Base-by-base conservation (phyloP, 805 yeast species). In the Isabelozyma rhagii region DNA sequence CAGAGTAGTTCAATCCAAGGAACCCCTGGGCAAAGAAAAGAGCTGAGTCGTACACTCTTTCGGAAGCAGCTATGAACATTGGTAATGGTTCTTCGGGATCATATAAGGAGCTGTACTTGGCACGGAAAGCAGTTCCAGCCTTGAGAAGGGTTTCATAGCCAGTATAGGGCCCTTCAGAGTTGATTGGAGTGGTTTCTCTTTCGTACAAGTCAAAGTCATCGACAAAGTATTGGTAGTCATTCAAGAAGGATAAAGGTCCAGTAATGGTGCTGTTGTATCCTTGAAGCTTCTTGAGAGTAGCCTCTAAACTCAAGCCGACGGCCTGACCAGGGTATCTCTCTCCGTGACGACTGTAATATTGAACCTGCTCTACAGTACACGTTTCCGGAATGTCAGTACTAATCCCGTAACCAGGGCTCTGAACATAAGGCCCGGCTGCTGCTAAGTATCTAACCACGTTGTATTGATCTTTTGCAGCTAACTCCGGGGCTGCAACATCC, bases 341-440 rank as follows among this genome's bases (percentile, higher is more conserved):
- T 18, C 92, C 94, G 60, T 87, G 94, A 58, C 96, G 78, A 52
- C 84, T 82, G 47, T 84, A 67, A 14, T 85, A 66, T 55, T 84
- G 89, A 8, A 84, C 87, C 63, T 85, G 90, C 53, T 79, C 79
- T 48, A 83, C 70, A 5, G 63, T 55, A 62, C 87, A 83, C 38
- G 68, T 67, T 6, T 63, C 68, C 10, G 85, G 83, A 3, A 69
- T 56, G 8, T 67, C 78, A 11, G 71, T 62, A 11, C 76, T 64
- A 29, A 82, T 71, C 3, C 85, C 85, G 56, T 61, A 79, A 2
- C 84, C 84, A 2, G 71, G 67, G 45, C 69, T 71, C 46, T 73
- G 71, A 31, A 77, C 67, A 53, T 77, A 81, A 7, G 87, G 86
- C 0, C 79, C 84, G 4, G 75, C 57, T 18, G 81, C 80, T n/a